Evolutionary conservation across 1,284 basidiomycete genomes (phyloP).

Genomic region (Rhodotorula sp.): DNA sequence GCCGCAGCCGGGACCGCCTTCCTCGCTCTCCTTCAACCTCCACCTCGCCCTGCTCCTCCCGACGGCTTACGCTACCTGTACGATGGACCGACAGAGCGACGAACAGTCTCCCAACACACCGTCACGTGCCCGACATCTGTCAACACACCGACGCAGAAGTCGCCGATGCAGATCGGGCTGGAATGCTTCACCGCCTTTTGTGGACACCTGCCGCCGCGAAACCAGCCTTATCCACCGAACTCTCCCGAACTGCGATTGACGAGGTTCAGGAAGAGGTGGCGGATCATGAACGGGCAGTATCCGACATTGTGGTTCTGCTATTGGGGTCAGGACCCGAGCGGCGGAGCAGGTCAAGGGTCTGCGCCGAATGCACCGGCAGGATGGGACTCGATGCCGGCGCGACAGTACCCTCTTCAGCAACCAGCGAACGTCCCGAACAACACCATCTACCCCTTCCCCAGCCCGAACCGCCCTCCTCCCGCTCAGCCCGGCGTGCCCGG

Average conservation of each 20-base stretch:
- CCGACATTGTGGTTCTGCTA: slow-evolving; percentile 29
- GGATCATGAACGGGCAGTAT: slow-evolving; percentile 23
- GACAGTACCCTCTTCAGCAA: slow-evolving; percentile 26
- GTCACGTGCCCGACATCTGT: slow-evolving; percentile 15
- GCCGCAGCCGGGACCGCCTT: slow-evolving; percentile 28
- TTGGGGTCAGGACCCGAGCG: slow-evolving; percentile 24
- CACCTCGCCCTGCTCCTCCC: neutral
- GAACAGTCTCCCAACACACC: slow-evolving; percentile 15
- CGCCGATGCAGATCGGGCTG: slow-evolving; percentile 17
- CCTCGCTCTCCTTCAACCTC: slow-evolving; percentile 19
- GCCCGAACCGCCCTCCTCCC: neutral
- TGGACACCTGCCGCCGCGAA: slow-evolving; percentile 29
- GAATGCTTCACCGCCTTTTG: slow-evolving; percentile 25
- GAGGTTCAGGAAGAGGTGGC: slow-evolving; percentile 29
- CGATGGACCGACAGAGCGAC: slow-evolving; percentile 13
- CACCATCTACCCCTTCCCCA: slow-evolving; percentile 28
- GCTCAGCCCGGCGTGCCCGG: neutral
- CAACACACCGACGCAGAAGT: slow-evolving; percentile 8
- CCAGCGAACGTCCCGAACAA: slow-evolving; percentile 10
- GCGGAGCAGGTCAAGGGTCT: slow-evolving; percentile 9
- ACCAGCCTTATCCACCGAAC: slow-evolving; percentile 10
- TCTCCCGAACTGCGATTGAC: slow-evolving; percentile 28
- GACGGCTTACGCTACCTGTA: slow-evolving; percentile 32
- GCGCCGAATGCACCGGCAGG: slow-evolving; percentile 15
- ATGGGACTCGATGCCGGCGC: slow-evolving; percentile 23